A percentile compares a stretch with the other conserved stretches of the same genome.
These are phyloP conservation scores for Coemansia sp. DNA, from an alignment of 192 early-diverging fungal species.

Conservation along the genomic window DNA sequence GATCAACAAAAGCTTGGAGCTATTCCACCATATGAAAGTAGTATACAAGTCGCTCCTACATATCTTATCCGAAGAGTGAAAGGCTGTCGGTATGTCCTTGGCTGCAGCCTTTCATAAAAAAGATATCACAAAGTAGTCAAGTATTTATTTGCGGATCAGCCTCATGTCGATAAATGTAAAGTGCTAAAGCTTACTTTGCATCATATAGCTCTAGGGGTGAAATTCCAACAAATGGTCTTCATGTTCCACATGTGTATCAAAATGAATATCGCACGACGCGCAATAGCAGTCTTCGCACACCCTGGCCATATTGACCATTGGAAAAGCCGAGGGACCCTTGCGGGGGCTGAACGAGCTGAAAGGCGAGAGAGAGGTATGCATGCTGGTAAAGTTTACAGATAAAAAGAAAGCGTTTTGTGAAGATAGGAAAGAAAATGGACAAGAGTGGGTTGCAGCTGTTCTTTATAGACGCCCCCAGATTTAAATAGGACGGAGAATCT, in stretches of 20 bases:
- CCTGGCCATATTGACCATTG: slow-evolving; percentile 2
- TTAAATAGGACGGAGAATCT: too few relatives aligned
- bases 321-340: background rate
- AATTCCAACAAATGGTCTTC: too few relatives aligned
- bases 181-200: too few relatives aligned
- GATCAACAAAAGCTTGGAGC: slow-evolving; percentile 58
- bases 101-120: slow-evolving; percentile 36
- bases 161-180: background rate
- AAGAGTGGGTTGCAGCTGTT: background rate
- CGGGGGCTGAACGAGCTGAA: background rate
- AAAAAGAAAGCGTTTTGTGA: slow-evolving; percentile 11
- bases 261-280: slow-evolving; percentile 8
- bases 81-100: slow-evolving; percentile 70
- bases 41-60: slow-evolving; percentile 64
- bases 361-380: background rate
- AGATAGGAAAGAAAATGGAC: background rate
- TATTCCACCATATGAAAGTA: slow-evolving; percentile 85
- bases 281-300: slow-evolving; percentile 11
- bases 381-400: background rate
- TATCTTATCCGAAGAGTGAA: slow-evolving; percentile 88
- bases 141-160: background rate
- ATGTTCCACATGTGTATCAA: slow-evolving; percentile 35
- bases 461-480: too few relatives aligned
- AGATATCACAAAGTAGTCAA: background rate
- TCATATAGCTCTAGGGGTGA: too few relatives aligned